These are phyloP conservation scores for Erysimum cheiranthoides DNA, from an alignment of 345 rosid genomes.

Conservation along the genomic window DNA sequence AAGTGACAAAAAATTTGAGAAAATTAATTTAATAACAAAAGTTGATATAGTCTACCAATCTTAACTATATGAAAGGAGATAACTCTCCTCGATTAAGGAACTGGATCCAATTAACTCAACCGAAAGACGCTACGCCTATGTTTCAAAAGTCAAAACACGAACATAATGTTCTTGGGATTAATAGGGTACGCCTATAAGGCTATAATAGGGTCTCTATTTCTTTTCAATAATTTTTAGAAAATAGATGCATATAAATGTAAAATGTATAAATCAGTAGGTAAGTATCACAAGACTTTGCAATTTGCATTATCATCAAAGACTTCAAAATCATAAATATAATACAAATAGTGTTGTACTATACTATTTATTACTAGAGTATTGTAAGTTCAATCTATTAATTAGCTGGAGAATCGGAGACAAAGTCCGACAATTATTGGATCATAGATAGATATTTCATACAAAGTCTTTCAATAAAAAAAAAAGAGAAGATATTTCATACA, in stretches of 20 bases:
- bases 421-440: conserved; percentile 7
- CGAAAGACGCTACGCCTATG: no score
- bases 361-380: not conserved
- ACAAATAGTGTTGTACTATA: not conserved
- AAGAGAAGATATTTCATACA: not conserved
- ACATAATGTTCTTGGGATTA: no score
- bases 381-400: not conserved
- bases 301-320: not conserved
- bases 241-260: no score
- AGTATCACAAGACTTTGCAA: not conserved
- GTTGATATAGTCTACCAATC: not conserved
- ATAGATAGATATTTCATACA: not conserved
- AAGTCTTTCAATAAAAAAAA: not conserved
- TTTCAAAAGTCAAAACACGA: no score
- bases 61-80: not conserved
- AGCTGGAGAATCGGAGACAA: conserved; percentile 6
- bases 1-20: not conserved
- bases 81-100: no score
- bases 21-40: not conserved
- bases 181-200: no score
- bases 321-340: not conserved
- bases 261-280: not conserved
- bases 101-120: no score
- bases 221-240: no score
- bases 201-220: no score